These are phyloP conservation scores for Lignosus rhinocerotis DNA, from an alignment of 1,284 basidiomycete species.

Conservation along the genomic window DNA sequence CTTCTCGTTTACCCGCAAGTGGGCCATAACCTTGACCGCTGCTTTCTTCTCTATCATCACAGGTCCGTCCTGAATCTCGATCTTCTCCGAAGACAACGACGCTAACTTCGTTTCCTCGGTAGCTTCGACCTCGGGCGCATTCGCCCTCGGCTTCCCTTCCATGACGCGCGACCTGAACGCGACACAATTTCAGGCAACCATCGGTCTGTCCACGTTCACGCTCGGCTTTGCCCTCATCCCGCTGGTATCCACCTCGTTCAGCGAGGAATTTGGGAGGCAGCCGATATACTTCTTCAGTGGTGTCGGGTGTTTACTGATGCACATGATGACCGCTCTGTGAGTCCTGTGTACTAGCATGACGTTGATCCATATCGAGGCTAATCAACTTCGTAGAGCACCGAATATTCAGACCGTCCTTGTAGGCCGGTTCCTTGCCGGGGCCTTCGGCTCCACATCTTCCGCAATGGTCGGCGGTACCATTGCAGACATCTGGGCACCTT, in stretches of 20 bases:
- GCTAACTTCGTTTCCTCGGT: constrained; percentile 1
- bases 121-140: constrained; percentile 58
- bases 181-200: constrained; percentile 57
- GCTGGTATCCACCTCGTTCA: constrained; percentile 71
- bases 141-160: constrained; percentile 55
- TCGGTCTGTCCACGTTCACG: constrained; percentile 61
- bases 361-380: neutral
- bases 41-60: constrained; percentile 58
- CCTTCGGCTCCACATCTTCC: constrained; percentile 66
- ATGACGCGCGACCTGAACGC: constrained; percentile 70
- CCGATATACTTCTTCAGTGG: constrained; percentile 65
- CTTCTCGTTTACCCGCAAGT: constrained; percentile 47
- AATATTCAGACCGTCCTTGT: constrained; percentile 73
- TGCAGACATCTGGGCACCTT: constrained; percentile 66
- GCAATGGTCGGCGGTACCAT: constrained; percentile 82
- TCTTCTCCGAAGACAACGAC: neutral
- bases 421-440: constrained; percentile 67
- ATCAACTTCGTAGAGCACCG: constrained; percentile 43
- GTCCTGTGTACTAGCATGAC: constrained; percentile 28
- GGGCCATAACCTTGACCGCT: constrained; percentile 55
- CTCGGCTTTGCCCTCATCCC: constrained; percentile 74
- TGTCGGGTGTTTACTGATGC: constrained; percentile 59
- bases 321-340: constrained; percentile 62
- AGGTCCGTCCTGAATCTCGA: constrained; percentile 34
- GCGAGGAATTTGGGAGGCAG: constrained; percentile 76